These are phyloP conservation scores for Escovopsis sp. DNA, from an alignment of 2,329 filamentous ascomycete genomes.

Conservation along the genomic window DNA sequence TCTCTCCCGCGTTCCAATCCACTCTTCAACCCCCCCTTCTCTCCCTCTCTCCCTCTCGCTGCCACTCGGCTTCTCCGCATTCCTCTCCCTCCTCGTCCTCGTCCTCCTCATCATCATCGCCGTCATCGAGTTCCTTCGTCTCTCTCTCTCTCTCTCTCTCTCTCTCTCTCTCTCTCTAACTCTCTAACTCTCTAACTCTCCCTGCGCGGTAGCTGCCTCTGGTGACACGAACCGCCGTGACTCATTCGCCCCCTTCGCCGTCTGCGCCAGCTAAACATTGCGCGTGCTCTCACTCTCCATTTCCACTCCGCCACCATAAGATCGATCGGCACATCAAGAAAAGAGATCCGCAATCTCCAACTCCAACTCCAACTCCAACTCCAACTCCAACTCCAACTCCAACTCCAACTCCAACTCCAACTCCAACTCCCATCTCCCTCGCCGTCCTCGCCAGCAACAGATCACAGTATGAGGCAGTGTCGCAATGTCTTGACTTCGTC, in stretches of 20 bases:
- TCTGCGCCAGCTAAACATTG: neutral
- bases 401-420: neutral
- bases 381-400: no score
- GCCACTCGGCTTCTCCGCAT: no score
- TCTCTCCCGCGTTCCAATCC: neutral
- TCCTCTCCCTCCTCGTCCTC: neutral
- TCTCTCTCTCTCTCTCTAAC: no score
- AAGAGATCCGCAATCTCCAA: no score
- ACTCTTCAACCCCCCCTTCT: neutral
- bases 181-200: no score
- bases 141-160: neutral
- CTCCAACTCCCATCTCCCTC: no score
- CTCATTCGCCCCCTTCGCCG: neutral
- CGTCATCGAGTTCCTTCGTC: neutral
- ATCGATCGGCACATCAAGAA: no score
- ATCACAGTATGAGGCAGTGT: conserved; percentile 7
- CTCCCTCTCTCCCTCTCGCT: neutral
- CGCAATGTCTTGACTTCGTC: conserved; percentile 7
- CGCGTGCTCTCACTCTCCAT: no score
- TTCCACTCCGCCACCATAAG: no score
- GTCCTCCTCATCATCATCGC: neutral
- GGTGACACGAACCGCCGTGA: conserved; percentile 1
- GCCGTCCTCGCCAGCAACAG: neutral
- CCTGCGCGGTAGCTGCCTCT: neutral
- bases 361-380: no score